These are phyloP conservation scores for Torrubiellomyces zombiae DNA, from an alignment of 2,329 filamentous ascomycete species.

Conservation along the genomic window DNA sequence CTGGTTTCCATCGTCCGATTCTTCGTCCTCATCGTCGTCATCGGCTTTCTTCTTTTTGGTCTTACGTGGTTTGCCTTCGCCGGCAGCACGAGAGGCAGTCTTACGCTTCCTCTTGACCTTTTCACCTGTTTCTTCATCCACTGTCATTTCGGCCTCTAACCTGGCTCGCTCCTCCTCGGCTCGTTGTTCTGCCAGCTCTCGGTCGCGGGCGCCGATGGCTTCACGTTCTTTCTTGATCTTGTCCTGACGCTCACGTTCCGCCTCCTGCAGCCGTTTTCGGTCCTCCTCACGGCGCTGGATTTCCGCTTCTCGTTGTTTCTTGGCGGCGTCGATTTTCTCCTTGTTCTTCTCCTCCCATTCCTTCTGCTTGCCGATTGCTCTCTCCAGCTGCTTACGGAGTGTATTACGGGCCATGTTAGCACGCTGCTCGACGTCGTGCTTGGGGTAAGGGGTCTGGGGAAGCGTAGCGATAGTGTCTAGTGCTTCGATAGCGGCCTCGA, in stretches of 20 bases:
- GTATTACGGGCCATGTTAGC: conserved; percentile 97
- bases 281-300: conserved; percentile 62
- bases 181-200: conserved; percentile 52
- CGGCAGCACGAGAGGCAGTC: conserved; percentile 19
- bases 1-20: conserved; percentile 24
- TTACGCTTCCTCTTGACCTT: conserved; percentile 64
- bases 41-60: conserved; percentile 37
- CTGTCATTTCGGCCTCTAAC: conserved; percentile 59
- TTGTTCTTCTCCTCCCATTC: conserved; percentile 92
- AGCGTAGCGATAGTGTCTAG: conserved; percentile 46
- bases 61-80: conserved; percentile 26
- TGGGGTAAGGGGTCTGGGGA: conserved; percentile 68
- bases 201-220: conserved; percentile 60
- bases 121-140: conserved; percentile 68
- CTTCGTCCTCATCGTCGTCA: conserved; percentile 23
- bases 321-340: conserved; percentile 66
- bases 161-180: conserved; percentile 17
- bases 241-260: conserved; percentile 56
- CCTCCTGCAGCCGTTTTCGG: conserved; percentile 48
- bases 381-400: conserved; percentile 78
- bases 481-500: conserved; percentile 70
- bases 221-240: conserved; percentile 78
- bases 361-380: conserved; percentile 66
- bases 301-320: conserved; percentile 66
- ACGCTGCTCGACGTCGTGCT: conserved; percentile 79